Percentiles rank a stretch among this genome's conserved stretches.
phyloP scores from a whole-genome alignment of 2,329 filamentous ascomycete species.

The Epichloe festucae region DNA sequence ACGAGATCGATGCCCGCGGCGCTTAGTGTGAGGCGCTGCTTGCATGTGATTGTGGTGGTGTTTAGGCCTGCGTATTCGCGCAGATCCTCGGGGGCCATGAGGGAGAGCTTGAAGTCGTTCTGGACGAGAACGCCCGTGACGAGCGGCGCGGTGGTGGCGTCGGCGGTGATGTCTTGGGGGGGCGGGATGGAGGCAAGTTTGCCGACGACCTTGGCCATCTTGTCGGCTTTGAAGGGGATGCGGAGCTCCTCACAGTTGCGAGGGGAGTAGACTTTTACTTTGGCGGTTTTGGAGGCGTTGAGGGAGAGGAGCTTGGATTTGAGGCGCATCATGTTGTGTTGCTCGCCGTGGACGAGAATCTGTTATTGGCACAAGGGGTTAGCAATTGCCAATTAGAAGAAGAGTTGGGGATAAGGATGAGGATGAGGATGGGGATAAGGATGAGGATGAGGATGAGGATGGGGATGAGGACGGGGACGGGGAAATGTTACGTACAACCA shows the following conservation, averaged over 20 bases:
- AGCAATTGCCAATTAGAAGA: background rate
- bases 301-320: constrained; percentile 92
- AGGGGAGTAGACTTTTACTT: constrained; percentile 85
- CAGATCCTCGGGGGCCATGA: constrained; percentile 94
- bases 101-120: constrained; percentile 91
- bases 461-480: background rate
- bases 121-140: constrained; percentile 89
- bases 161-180: constrained; percentile 37
- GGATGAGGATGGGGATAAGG: too few species aligned
- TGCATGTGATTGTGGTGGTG: constrained; percentile 86
- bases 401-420: background rate
- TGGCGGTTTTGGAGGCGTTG: constrained; percentile 66
- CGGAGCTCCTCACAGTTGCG: constrained; percentile 90
- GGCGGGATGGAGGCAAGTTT: constrained; percentile 75
- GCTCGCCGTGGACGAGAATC: constrained; percentile 95
- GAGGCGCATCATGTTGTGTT: constrained; percentile 94
- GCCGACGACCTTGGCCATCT: constrained; percentile 90
- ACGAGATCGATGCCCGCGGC: constrained; percentile 86
- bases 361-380: constrained; percentile 18
- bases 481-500: constrained; percentile 50
- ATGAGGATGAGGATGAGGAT: too few species aligned
- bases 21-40: constrained; percentile 75
- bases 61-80: constrained; percentile 94
- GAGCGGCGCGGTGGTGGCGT: constrained; percentile 32
- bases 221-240: constrained; percentile 92